Base-by-base conservation (phyloP, 805 yeast species). In the Danielia oregonensis region DNA sequence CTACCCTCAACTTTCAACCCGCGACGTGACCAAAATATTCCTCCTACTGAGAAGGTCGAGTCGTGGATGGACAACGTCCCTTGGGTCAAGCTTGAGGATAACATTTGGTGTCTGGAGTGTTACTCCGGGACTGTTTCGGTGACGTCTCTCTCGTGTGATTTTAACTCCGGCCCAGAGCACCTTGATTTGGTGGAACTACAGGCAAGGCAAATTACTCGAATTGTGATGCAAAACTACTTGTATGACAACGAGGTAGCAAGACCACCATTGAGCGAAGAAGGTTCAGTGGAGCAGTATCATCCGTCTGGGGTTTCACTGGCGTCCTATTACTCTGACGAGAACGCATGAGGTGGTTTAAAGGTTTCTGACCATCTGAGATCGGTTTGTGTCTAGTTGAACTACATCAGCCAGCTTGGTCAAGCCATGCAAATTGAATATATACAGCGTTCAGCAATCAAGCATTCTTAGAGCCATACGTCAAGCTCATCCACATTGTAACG, bases 31-130 rank as follows among this genome's bases (percentile, higher is more conserved):
- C 60, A 71, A 6, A 79, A 77, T 53, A 82, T 84, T 88, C 68
- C 78, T 1, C 74, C 70, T 42, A 63, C 58, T 30, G 91, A 84
- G 48, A 84, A 83, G 48, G 84, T 84, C 1, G 65, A 65, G 24
- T 59, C 54, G 5, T 84, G 93, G 93, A 70, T 84, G 23, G 59
- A 61, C 3, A 64, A 67, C 18, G 70, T 84, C 3, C 89, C 89
- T 1, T 46, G 51, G 51, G 51, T 68, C 6, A 65, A 58, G 32
- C 50, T 59, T 0, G 42, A 55, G 13, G 49, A 43, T 25, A 43
- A 48, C 21, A 28, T 49, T 12, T 38, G 45, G 36, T 40, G 24
- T 34, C 12, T 68, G 67, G 70, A 68, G n/a, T 76, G 82, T 42
- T 78, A 68, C 41, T 74, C 80, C 0, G 78, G 73, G 0, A 54